A percentile compares a stretch with the other conserved stretches of the same genome.
Evolutionary conservation across 805 yeast species (phyloP).

Genomic region (Candida xiaguanensis): DNA sequence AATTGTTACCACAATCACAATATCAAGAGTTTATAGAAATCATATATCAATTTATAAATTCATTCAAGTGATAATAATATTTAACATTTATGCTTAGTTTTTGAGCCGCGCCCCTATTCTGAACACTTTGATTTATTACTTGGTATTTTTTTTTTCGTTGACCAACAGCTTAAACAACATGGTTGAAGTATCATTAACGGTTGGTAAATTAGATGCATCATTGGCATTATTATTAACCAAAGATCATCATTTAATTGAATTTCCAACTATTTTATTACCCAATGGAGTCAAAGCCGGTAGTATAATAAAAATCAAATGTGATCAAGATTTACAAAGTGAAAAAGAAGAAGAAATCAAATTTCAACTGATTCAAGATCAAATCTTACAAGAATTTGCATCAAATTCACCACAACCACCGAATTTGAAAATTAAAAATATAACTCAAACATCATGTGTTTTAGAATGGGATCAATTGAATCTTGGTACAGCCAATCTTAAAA

Average conservation of each 20-base stretch:
- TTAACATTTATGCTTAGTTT: too few species aligned
- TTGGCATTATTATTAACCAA: slow-evolving; percentile 84
- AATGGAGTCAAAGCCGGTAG: slow-evolving; percentile 90
- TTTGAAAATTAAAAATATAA: slow-evolving; percentile 67
- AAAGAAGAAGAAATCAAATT: slow-evolving; percentile 55
- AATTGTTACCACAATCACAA: too few species aligned
- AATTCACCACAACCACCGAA: slow-evolving; percentile 69
- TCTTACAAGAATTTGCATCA: slow-evolving; percentile 68
- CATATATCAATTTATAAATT: too few species aligned
- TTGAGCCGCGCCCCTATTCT: background rate
- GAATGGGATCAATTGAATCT: slow-evolving; percentile 88
- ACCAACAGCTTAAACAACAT: slow-evolving; percentile 24
- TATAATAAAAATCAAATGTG: slow-evolving; percentile 80
- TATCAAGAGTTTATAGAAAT: too few species aligned
- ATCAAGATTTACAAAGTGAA: slow-evolving; percentile 69
- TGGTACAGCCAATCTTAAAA: slow-evolving; percentile 78
- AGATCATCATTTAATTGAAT: slow-evolving; percentile 92
- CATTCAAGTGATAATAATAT: too few species aligned
- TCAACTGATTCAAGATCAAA: slow-evolving; percentile 64
- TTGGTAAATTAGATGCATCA: slow-evolving; percentile 94
- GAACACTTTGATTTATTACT: background rate
- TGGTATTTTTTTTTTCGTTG: slow-evolving; percentile 4
- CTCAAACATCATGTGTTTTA: slow-evolving; percentile 92
- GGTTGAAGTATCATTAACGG: slow-evolving; percentile 91
- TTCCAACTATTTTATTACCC: slow-evolving; percentile 92